Evolutionary conservation across 1,139 yeast genomes (phyloP), one percentile per base, ranked within the genome.

Genomic region (Pichia sp.): DNA sequence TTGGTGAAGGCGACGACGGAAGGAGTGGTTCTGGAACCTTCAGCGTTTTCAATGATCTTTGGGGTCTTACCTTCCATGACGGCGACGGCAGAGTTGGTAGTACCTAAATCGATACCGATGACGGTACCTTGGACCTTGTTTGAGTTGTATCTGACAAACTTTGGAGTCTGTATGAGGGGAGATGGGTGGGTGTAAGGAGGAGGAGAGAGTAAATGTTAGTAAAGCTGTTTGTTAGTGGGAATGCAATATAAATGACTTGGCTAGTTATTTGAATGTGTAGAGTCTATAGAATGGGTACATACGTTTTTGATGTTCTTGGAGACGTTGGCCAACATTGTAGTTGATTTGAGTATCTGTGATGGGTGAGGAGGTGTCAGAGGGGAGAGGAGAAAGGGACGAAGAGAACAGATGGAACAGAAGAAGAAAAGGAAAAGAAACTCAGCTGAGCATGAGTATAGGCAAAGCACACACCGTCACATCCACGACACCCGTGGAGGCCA

Each of bases 1-100:
- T 89, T 90, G 69, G 96, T 88, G 83, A 93, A 91, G 51, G 98
- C 99, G 60, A 93, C 99, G 46, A 93, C 95, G 41, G 99, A 93
- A 40, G 99, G 99, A 43, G 99, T 93, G 56, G 99, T 93, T 76
- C 99, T 86, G 50, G 96, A 87, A 82, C 99, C 99, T 77, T 93
- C 99, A 54, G 96, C 86, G 75, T 93, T 93, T 77, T 91, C 98
- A 63, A 93, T 86, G 63, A 94, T 95, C 76, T 89, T 89, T 63
- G 99, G 98, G 53, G 85, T 74, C 73, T 89, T 87, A 69, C 99
- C 99, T 73, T 89, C 96, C 96, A 93, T 91, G 58, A 93, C 76
- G 54, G 99, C 99, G 57, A 93, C 99, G 52, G 99, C 98, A 50
- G 99, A 93, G 82, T 93, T 93, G 72, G 98, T 93, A 71, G 98